Evolutionary conservation across 148 eudicot genomes (phyloP).

Genomic region (Rhododendron henanense): DNA sequence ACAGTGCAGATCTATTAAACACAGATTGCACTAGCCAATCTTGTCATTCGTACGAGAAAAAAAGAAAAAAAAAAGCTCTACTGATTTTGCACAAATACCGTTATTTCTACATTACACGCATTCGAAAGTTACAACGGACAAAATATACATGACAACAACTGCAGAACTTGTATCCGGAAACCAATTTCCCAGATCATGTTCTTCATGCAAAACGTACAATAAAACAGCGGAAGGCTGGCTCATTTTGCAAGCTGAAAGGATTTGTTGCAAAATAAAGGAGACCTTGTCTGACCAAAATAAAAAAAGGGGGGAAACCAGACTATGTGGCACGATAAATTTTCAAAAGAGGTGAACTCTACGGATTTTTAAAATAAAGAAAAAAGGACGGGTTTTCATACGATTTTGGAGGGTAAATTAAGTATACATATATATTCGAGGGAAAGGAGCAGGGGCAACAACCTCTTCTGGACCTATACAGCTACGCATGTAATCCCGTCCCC

Average conservation of each 20-base stretch:
- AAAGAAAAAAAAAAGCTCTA: neutral
- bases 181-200: neutral
- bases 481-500: too few species aligned
- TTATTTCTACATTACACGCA: neutral
- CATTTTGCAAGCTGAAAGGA: neutral
- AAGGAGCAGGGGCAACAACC: neutral
- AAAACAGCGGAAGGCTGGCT: neutral
- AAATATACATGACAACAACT: too few species aligned
- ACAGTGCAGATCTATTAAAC: neutral
- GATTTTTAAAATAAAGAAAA: too few species aligned
- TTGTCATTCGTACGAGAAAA: neutral
- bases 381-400: neutral
- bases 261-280: neutral
- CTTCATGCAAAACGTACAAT: neutral
- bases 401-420: neutral
- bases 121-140: neutral
- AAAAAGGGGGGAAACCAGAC: too few species aligned
- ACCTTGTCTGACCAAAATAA: too few species aligned
- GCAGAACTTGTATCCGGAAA: neutral
- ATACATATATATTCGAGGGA: neutral
- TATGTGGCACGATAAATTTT: too few species aligned
- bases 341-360: too few species aligned
- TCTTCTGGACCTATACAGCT: neutral
- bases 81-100: neutral
- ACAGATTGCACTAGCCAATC: neutral